Conservation (phyloP, 2,329 filamentous ascomycete species). For the Colletotrichum musae region DNA sequence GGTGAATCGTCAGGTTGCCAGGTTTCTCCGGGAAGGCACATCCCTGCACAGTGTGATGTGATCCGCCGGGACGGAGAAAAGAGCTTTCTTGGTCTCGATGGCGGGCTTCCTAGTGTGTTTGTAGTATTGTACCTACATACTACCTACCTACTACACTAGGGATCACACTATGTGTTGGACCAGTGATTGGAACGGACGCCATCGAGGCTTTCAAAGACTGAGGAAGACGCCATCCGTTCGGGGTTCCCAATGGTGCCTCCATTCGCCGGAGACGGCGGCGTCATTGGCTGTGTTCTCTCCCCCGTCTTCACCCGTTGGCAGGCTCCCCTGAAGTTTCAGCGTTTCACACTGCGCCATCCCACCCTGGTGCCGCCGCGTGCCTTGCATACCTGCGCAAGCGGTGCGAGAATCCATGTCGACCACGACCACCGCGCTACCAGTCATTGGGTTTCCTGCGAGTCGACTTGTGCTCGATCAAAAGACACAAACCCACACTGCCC, state of each 20-base stretch:
- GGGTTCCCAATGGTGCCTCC: constrained; percentile 10
- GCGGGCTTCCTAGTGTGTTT: constrained; percentile 16
- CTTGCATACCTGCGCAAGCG: constrained; percentile 42
- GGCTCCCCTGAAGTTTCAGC: constrained; percentile 41
- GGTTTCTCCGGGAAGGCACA: constrained; percentile 26
- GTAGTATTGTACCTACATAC: too few relatives aligned
- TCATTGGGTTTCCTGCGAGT: constrained; percentile 8
- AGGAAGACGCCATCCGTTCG: constrained; percentile 13
- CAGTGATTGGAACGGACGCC: constrained; percentile 25
- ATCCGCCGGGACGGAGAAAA: constrained; percentile 22
- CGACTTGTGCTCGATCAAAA: constrained; percentile 10
- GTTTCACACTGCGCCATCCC: constrained; percentile 42
- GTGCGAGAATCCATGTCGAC: constrained; percentile 26
- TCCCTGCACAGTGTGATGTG: constrained; percentile 36
- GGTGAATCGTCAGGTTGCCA: constrained; percentile 21
- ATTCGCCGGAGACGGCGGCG: constrained; percentile 17
- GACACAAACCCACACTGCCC: constrained; percentile 16
- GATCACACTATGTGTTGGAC: constrained; percentile 4
- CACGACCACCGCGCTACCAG: not conserved
- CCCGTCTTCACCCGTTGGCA: constrained; percentile 29
- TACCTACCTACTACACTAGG: too few relatives aligned
- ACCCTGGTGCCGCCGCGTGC: constrained; percentile 34
- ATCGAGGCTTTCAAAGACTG: not conserved
- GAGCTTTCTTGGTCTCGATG: not conserved
- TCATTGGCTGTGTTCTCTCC: constrained; percentile 36